Percentiles rank a stretch among this genome's conserved stretches.
Conservation (phyloP, 495 filamentous ascomycete species). For the Xylaria palmicola region DNA sequence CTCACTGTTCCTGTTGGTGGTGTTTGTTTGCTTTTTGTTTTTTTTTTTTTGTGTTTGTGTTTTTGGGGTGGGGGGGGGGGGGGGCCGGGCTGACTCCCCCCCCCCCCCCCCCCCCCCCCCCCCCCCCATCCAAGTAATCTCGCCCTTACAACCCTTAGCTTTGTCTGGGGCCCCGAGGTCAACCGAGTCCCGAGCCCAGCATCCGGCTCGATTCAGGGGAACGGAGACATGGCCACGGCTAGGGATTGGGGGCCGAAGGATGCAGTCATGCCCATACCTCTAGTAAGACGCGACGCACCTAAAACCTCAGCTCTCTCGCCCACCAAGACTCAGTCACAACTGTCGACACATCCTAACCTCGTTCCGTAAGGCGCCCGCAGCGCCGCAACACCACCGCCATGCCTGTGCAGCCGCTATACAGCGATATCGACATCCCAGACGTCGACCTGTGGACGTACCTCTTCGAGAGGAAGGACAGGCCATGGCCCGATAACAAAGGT, state of each 20-base stretch:
- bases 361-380: neutral
- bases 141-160: neutral
- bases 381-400: constrained; percentile 35
- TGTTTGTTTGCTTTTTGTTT: too few relatives aligned
- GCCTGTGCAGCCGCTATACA: constrained; percentile 57
- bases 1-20: too few relatives aligned
- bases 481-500: constrained; percentile 69
- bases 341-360: neutral
- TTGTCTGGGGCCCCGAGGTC: neutral
- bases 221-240: too few relatives aligned
- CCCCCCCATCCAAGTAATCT: too few relatives aligned
- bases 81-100: too few relatives aligned
- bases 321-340: neutral
- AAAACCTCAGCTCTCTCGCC: neutral
- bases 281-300: neutral
- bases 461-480: constrained; percentile 70
- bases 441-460: constrained; percentile 74
- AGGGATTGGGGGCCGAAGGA: neutral
- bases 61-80: too few relatives aligned
- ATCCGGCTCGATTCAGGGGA: too few relatives aligned
- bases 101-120: too few relatives aligned
- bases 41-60: too few relatives aligned
- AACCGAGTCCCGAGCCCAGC: neutral
- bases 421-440: constrained; percentile 59
- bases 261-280: too few relatives aligned